Percentiles rank a stretch among this genome's conserved stretches.
Conservation (phyloP, 2,329 filamentous ascomycete species). For the Aspergillus tubingensis region DNA sequence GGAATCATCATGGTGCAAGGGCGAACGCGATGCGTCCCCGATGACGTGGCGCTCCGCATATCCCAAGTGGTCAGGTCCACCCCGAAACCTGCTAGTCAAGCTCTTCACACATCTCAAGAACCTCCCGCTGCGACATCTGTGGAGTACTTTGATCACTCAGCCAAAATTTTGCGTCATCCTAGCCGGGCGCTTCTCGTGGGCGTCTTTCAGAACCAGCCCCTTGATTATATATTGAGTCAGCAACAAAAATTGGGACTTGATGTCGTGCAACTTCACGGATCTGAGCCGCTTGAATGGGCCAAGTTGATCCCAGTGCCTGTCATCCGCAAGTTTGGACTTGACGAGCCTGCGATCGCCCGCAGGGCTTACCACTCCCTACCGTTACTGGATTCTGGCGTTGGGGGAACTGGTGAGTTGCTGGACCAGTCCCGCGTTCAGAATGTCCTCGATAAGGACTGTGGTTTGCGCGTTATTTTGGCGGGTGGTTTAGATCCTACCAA, state of each 20-base stretch:
- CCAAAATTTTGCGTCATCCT: conserved; percentile 51
- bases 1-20: conserved; percentile 89
- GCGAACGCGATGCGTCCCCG: conserved; percentile 74
- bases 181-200: conserved; percentile 78
- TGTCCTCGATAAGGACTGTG: conserved; percentile 66
- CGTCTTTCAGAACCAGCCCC: conserved; percentile 88
- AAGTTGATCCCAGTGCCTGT: conserved; percentile 87
- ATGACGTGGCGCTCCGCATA: conserved; percentile 77
- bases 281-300: conserved; percentile 91
- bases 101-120: conserved; percentile 17
- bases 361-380: conserved; percentile 82
- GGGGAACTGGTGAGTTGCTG: conserved; percentile 76
- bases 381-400: conserved; percentile 82
- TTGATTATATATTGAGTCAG: conserved; percentile 77
- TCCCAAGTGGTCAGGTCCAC: conserved; percentile 70
- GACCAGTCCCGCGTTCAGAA: conserved; percentile 70
- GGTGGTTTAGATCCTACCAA: conserved; percentile 83
- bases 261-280: conserved; percentile 87
- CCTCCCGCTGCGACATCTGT: conserved; percentile 30
- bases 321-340: conserved; percentile 79
- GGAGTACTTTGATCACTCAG: conserved; percentile 71
- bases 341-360: conserved; percentile 68
- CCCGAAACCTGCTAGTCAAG: conserved; percentile 29
- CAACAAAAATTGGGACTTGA: conserved; percentile 77
- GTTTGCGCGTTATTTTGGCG: conserved; percentile 77